A percentile compares a stretch with the other conserved stretches of the same genome.
Evolutionary conservation across 2,329 filamentous ascomycete genomes (phyloP).

Genomic region (Canariomyces notabilis): DNA sequence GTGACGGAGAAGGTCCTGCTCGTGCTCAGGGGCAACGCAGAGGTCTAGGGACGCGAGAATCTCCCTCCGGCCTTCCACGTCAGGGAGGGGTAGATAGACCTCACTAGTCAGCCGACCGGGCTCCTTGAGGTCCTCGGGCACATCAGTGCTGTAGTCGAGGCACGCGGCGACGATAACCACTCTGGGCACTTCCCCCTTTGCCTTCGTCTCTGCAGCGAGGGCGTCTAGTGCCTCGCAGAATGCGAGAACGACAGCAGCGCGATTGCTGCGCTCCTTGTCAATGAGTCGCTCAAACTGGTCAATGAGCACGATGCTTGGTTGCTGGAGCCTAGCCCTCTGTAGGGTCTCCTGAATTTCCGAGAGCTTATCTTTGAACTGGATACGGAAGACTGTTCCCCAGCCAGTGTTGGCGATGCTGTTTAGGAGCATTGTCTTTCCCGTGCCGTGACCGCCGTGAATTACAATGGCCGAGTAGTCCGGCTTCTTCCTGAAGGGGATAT

Average conservation of each 20-base stretch:
- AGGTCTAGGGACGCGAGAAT: conserved; percentile 62
- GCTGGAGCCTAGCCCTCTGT: conserved; percentile 58
- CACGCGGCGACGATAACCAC: conserved; percentile 74
- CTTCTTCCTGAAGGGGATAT: conserved; percentile 24
- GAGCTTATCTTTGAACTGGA: conserved; percentile 53
- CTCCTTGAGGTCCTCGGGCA: conserved; percentile 65
- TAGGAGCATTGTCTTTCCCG: conserved; percentile 76
- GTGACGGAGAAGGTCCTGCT: conserved; percentile 49
- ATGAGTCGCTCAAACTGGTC: conserved; percentile 71
- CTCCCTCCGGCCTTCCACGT: conserved; percentile 62
- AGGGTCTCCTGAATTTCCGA: conserved; percentile 63
- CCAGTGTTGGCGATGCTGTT: conserved; percentile 59
- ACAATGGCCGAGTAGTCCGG: conserved; percentile 52
- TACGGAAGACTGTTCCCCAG: conserved; percentile 65
- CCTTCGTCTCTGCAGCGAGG: conserved; percentile 34
- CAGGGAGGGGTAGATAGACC: conserved; percentile 73
- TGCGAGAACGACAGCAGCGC: conserved; percentile 44
- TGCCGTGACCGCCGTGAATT: conserved; percentile 76
- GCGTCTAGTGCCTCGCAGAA: conserved; percentile 53
- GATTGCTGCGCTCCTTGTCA: conserved; percentile 51
- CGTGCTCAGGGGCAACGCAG: conserved; percentile 42
- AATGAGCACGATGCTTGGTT: conserved; percentile 74
- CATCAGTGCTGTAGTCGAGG: conserved; percentile 61
- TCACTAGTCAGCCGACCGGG: conserved; percentile 60
- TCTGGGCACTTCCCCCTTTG: conserved; percentile 39